Evolutionary conservation across 2,329 filamentous ascomycete species (phyloP), one percentile per base, ranked within the genome.

Genomic region (Thelonectria blattea): DNA sequence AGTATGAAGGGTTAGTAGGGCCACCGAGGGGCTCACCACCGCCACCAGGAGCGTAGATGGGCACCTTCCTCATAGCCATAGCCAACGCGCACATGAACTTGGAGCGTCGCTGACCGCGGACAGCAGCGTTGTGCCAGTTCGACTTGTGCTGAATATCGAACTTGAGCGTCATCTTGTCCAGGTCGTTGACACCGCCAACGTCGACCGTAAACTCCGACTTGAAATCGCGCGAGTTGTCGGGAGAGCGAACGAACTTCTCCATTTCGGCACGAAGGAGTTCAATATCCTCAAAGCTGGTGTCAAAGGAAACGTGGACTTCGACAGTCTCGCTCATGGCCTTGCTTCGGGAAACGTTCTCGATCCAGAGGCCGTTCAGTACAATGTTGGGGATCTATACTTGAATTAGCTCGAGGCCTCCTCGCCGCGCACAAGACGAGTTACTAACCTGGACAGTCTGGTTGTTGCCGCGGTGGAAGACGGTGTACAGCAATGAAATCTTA

Each of bases 81-180:
- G 95, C 89, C 60, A 99, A 81, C 1, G 95, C 95, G 73, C 93
- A 97, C 88, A 98, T 96, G 79, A 99, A 98, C 78, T 97, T 98
- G 74, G 91, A 96, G 62, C 94, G 88, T 53, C 93, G 88, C 7
- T 90, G 85, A 17, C 89, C 89, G 42, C 93, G 90, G 42, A 97
- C 84, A 1, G 86, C 83, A 68, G 97, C 94, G 76, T 97, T 93
- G 68, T 92, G 87, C 91, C 91, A 94, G 78, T 94, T 95, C 59
- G 89, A 92, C 79, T 98, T 98, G 83, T 98, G 93, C 72, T 90
- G 88, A 72, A 97, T 93, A 69, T 91, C 89, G 41, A 97, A 83
- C 69, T 88, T 88, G 56, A 99, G 85, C 68, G 91, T 85, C 52
- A 98, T 82, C 79, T 97, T 97, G 77, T 96, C 91, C 80, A 96